Percentiles rank a stretch among this genome's conserved stretches.
Evolutionary conservation across 2,329 filamentous ascomycete species (phyloP).

Genomic region (Calonectria honghensis): DNA sequence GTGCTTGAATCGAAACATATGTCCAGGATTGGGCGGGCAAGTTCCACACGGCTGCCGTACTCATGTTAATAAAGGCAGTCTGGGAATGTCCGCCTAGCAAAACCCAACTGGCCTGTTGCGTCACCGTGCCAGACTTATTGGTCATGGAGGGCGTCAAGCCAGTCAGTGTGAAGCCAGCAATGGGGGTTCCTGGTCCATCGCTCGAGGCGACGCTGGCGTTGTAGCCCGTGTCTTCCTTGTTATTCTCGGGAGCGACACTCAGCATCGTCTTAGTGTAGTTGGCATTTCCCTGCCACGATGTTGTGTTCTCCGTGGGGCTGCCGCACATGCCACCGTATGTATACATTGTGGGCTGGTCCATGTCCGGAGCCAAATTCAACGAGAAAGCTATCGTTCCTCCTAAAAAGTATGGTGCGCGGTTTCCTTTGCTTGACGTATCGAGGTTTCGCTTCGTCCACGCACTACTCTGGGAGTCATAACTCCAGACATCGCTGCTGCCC

Average conservation of each 20-base stretch:
- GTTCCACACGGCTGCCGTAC: conserved; percentile 89
- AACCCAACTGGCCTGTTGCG: conserved; percentile 86
- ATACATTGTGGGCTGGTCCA: conserved; percentile 77
- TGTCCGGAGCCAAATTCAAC: conserved; percentile 70
- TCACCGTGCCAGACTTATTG: conserved; percentile 78
- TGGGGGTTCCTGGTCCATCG: conserved; percentile 81
- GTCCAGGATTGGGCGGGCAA: conserved; percentile 91
- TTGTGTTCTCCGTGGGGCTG: conserved; percentile 60
- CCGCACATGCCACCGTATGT: conserved; percentile 95
- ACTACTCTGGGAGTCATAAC: conserved; percentile 63
- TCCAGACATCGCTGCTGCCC: conserved; percentile 78
- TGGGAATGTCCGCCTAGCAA: conserved; percentile 90
- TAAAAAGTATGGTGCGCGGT: conserved; percentile 68
- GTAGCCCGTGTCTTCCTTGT: conserved; percentile 57
- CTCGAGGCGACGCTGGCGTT: conserved; percentile 62
- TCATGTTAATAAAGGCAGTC: conserved; percentile 94
- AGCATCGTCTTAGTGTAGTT: conserved; percentile 89
- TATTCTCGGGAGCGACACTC: conserved; percentile 71
- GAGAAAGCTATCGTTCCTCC: conserved; percentile 81
- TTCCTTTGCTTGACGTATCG: conserved; percentile 46
- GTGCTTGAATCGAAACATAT: conserved; percentile 80
- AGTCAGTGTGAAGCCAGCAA: conserved; percentile 92
- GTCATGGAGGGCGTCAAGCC: conserved; percentile 81
- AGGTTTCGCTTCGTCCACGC: conserved; percentile 53
- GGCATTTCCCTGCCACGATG: conserved; percentile 79